Conservation (phyloP, 1,284 basidiomycete genomes). For the Phellinidium pouzarii region DNA sequence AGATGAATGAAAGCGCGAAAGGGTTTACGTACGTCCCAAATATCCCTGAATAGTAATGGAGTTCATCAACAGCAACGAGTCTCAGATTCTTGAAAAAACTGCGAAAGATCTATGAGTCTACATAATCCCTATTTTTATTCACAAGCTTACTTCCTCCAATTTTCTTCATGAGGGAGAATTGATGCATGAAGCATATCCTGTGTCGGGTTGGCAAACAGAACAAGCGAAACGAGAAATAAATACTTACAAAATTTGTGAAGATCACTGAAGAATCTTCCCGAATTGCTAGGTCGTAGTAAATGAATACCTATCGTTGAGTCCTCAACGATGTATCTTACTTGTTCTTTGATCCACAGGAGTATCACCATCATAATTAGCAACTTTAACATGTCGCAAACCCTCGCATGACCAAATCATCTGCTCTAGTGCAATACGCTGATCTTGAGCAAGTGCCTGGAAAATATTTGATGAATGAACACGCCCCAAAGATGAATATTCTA, state of each 20-base stretch:
- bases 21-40: conserved; percentile 53
- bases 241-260: conserved; percentile 69
- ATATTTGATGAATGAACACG: background rate
- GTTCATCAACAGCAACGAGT: conserved; percentile 78
- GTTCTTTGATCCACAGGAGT: conserved; percentile 63
- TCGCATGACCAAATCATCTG: conserved; percentile 59
- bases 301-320: background rate
- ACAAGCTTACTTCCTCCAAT: conserved; percentile 63
- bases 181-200: conserved; percentile 87
- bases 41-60: conserved; percentile 73
- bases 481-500: background rate
- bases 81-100: conserved; percentile 73
- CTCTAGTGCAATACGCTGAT: conserved; percentile 69
- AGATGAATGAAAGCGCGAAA: background rate
- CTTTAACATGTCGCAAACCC: conserved; percentile 45
- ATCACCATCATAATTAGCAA: conserved; percentile 86
- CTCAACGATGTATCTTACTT: conserved; percentile 34
- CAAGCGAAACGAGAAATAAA: conserved; percentile 25
- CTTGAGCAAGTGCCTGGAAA: conserved; percentile 78
- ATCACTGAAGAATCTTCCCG: conserved; percentile 63
- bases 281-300: conserved; percentile 37
- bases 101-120: conserved; percentile 9
- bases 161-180: conserved; percentile 79
- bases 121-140: conserved; percentile 2
- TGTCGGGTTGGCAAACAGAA: background rate